Evolutionary conservation across 106 monocot species (phyloP), one percentile per base, ranked within the genome.

Genomic region (Acorus gramineus): DNA sequence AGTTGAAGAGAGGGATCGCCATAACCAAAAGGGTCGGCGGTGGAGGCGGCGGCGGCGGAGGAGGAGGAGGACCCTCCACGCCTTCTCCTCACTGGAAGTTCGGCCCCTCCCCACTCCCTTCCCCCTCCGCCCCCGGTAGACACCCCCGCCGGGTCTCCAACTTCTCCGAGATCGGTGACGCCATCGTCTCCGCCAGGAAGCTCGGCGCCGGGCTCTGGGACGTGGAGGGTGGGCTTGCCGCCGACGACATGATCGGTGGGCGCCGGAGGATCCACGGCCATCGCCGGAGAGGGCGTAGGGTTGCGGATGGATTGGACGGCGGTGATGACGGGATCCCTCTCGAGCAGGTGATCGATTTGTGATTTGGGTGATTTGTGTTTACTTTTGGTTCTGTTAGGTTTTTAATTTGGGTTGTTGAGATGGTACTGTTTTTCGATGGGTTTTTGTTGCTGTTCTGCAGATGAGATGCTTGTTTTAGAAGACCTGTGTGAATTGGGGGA

Each of bases 121-220:
- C 49, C 49, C 4, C 8, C 5, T 55, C 52, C 5, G 68, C 56
- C 61, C 8, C 49, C 12, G 79, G 57, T 4, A 3, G 62, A 5
- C 47, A 12, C 4, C 60, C 49, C 70, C 70, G 49, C 44, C 49
- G 54, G 3, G 11, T 47, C 50, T 14, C 64, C 56, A 8, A 42
- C 43, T 13, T 9, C 53, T 44, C 53, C 56, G 9, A 53, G 14
- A 7, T 48, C 3, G 66, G 66, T 43, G 43, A 53, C 49, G 76
- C 52, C 62, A 62, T 62, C 42, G 70, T 74, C 3, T 83, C 87
- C 2, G 87, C 83, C 0, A 66, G 87, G 56, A 70, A 83, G 74
- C 83, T 87, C 3, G 83, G 75, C 3, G 83, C 87, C 6, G 72
- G 71, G n/a, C 74, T 87, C 14, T 89, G 88, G 88, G 84, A 81